Percentiles rank a stretch among this genome's conserved stretches.
Conservation (phyloP, 164 flowering plant species). For the Dillenia suffruticosa region DNA sequence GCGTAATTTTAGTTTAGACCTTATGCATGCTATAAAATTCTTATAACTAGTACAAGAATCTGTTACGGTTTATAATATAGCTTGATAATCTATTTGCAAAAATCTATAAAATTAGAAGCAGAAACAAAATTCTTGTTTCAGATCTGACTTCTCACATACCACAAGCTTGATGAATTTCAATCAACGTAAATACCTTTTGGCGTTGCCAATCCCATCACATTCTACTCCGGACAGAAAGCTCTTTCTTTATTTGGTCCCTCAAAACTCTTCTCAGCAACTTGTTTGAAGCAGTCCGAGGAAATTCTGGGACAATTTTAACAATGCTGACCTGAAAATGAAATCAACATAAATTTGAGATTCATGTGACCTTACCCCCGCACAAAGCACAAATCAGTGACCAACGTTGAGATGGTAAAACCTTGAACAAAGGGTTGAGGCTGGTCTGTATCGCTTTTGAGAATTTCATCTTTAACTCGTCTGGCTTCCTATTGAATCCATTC, state of each 20-base stretch:
- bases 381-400: not conserved
- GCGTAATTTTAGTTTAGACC: too few species aligned
- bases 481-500: constrained; percentile 30
- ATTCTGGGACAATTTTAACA: constrained; percentile 73
- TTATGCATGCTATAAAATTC: too few species aligned
- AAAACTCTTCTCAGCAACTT: constrained; percentile 79
- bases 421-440: constrained; percentile 86
- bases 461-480: constrained; percentile 44
- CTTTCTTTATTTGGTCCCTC: constrained; percentile 65
- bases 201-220: too few species aligned
- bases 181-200: too few species aligned
- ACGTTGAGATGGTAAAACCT: constrained; percentile 35
- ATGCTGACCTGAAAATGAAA: constrained; percentile 59
- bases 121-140: too few species aligned
- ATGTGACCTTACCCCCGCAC: not conserved
- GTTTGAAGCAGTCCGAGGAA: constrained; percentile 92
- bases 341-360: not conserved
- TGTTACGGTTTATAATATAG: too few species aligned
- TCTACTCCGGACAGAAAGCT: constrained; percentile 49
- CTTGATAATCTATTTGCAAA: too few species aligned
- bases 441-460: constrained; percentile 77
- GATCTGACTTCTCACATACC: too few species aligned
- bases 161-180: too few species aligned
- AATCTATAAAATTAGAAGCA: too few species aligned
- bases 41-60: too few species aligned